Evolutionary conservation across 2,329 filamentous ascomycete species (phyloP).

Genomic region (Plenodomus biglobosus): DNA sequence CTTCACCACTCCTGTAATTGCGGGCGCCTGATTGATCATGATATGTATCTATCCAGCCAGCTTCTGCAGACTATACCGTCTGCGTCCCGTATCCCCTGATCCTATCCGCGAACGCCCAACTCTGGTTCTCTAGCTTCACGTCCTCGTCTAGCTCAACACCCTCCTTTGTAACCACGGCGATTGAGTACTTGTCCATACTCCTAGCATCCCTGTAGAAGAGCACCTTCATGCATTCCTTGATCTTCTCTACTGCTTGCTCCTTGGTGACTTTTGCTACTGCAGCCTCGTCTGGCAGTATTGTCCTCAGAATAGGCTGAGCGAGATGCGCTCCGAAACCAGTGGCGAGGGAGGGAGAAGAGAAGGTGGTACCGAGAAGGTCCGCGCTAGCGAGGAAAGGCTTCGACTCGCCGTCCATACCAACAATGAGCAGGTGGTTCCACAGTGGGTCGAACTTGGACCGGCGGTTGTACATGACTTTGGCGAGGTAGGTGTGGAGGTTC

Average conservation of each 20-base stretch:
- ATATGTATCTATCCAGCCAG: not conserved
- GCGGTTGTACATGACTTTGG: constrained; percentile 94
- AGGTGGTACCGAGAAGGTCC: constrained; percentile 91
- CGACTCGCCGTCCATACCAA: constrained; percentile 73
- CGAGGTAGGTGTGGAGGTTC: constrained; percentile 94
- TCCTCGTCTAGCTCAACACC: constrained; percentile 80
- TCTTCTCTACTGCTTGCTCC: constrained; percentile 75
- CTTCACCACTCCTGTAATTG: not conserved
- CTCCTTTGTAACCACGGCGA: constrained; percentile 85
- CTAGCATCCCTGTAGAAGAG: constrained; percentile 96
- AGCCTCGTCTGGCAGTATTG: constrained; percentile 80
- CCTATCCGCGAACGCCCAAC: constrained; percentile 95
- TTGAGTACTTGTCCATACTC: constrained; percentile 86
- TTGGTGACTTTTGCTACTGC: constrained; percentile 69
- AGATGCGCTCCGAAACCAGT: constrained; percentile 94
- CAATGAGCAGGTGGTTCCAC: constrained; percentile 94
- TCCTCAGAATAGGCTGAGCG: constrained; percentile 87
- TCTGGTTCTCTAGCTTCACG: constrained; percentile 90
- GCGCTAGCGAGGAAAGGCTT: constrained; percentile 89
- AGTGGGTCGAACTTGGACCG: constrained; percentile 95
- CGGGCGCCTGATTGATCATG: constrained; percentile 1
- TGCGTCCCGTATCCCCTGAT: constrained; percentile 96
- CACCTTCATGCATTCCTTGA: constrained; percentile 98
- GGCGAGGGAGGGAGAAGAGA: constrained; percentile 81
- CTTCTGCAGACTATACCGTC: constrained; percentile 31